These are phyloP conservation scores for Antrodiella citrinella DNA, from an alignment of 768 basidiomycete species.

Conservation along the genomic window DNA sequence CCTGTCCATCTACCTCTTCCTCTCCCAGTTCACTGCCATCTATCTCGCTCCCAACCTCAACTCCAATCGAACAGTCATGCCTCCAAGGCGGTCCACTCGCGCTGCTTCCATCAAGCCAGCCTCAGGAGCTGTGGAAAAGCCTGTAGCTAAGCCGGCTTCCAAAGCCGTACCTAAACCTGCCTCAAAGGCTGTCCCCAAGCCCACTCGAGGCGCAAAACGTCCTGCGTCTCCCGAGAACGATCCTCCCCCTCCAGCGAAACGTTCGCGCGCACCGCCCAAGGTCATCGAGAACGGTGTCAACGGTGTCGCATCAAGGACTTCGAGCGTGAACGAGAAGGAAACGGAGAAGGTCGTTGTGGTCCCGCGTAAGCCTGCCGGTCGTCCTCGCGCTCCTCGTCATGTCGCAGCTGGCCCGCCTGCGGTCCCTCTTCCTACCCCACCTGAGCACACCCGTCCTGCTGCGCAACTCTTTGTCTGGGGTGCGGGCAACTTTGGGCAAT, in stretches of 20 bases:
- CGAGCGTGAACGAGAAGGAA: conserved; percentile 3
- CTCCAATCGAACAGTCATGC: conserved; percentile 13
- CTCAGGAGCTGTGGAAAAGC: conserved; percentile 5
- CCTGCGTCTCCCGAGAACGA: conserved; percentile 9
- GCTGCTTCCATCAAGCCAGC: conserved; percentile 8
- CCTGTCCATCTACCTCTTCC: background rate
- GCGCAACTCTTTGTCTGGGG: conserved; percentile 82
- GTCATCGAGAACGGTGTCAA: conserved; percentile 6
- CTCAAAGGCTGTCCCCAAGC: conserved; percentile 3
- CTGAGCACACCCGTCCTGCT: conserved; percentile 51
- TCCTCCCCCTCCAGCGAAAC: conserved; percentile 14
- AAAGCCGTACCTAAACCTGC: conserved; percentile 10
- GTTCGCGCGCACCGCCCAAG: conserved; percentile 9
- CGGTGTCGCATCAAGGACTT: background rate
- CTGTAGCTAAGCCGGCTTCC: conserved; percentile 9
- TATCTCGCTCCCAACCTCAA: background rate
- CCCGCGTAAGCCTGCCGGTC: conserved; percentile 1
- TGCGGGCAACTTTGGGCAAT: conserved; percentile 90
- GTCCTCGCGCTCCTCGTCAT: conserved; percentile 1
- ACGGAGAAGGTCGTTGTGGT: conserved; percentile 2
- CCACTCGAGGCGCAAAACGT: conserved; percentile 9
- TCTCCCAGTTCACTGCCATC: background rate
- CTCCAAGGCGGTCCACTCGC: conserved; percentile 16
- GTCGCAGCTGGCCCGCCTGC: conserved; percentile 42
- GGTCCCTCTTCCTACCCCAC: conserved; percentile 56